Evolutionary conservation across 2,329 filamentous ascomycete species (phyloP).

Genomic region (Onygena corvina): DNA sequence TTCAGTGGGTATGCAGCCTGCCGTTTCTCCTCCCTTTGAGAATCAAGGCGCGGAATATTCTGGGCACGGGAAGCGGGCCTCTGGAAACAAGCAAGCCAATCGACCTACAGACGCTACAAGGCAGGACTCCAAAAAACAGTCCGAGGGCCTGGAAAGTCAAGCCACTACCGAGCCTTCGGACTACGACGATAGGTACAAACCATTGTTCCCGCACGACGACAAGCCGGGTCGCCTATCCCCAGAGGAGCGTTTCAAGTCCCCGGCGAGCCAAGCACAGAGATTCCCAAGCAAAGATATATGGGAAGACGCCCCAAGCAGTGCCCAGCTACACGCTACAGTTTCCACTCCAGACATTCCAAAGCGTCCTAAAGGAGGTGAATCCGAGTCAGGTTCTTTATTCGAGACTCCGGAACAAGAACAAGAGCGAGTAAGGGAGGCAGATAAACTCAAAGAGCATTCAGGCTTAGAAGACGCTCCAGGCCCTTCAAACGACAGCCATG

Average conservation of each 20-base stretch:
- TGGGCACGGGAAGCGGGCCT: constrained; percentile 27
- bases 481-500: constrained; percentile 17
- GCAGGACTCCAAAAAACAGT: constrained; percentile 45
- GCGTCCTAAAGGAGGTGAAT: constrained; percentile 28
- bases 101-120: constrained; percentile 44
- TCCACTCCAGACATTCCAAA: constrained; percentile 59
- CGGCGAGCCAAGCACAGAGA: constrained; percentile 47
- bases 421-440: constrained; percentile 20
- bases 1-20: constrained; percentile 60
- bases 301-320: constrained; percentile 87
- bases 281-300: constrained; percentile 95
- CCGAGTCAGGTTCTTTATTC: constrained; percentile 26
- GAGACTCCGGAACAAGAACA: constrained; percentile 40
- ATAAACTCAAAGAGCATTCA: constrained; percentile 29
- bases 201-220: constrained; percentile 74
- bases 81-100: constrained; percentile 41
- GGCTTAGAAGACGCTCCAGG: constrained; percentile 26
- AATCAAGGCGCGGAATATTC: constrained; percentile 45
- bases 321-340: constrained; percentile 65
- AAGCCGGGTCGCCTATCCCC: constrained; percentile 25
- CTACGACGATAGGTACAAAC: constrained; percentile 88
- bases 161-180: constrained; percentile 54
- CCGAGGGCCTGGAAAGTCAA: constrained; percentile 35
- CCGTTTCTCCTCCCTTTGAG: constrained; percentile 62
- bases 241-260: constrained; percentile 45